Evolutionary conservation across 768 basidiomycete genomes (phyloP), one percentile per base, ranked within the genome.

Genomic region (Termitomyces sp.): DNA sequence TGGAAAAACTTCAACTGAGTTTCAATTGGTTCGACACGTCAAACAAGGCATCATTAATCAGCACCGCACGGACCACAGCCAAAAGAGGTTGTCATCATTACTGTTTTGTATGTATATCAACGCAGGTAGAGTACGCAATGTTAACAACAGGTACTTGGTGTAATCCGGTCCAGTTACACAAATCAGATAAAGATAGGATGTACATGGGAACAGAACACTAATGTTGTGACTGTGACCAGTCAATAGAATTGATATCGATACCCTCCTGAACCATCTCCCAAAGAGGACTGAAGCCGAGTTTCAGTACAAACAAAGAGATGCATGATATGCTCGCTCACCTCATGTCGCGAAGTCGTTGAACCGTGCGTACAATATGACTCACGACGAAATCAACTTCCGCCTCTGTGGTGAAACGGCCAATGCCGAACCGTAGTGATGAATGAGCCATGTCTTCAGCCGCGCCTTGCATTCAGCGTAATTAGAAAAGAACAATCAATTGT

Each of bases 201-300:
- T 56, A 41, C 55, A 58, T 61, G 45, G 57, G 51, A 55, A 54
- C 53, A 55, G 59, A 58, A n/a, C 22, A 82, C 70, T 84, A 91
- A 61, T 91, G 86, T 84, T 87, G 91, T 49, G 91, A 89, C 95
- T 87, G 91, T 48, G 91, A 89, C 95, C 95, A 98, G 74, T 98
- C 84, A 70, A 98, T 99, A 18, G 89, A 81, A 69, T 87, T 94
- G 65, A 98, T 84, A 72, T 99, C 97, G 60, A 98, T 95, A 45
- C 96, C 96, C 70, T 98, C 97, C 75, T 97, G 94, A 16, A 98
- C 95, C 95, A 99, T 98, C 76, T 99, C 97, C 96, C 96, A 99
- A 55, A 99, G 75, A 36, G 97, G 97, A 68, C 93, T 93, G 1
- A 53, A 54, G 45, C 27, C 15, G 20, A 52, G 37, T 22, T 27